phyloP scores from a whole-genome alignment of 208 protist genomes.

The Trypanosoma rangeli region DNA sequence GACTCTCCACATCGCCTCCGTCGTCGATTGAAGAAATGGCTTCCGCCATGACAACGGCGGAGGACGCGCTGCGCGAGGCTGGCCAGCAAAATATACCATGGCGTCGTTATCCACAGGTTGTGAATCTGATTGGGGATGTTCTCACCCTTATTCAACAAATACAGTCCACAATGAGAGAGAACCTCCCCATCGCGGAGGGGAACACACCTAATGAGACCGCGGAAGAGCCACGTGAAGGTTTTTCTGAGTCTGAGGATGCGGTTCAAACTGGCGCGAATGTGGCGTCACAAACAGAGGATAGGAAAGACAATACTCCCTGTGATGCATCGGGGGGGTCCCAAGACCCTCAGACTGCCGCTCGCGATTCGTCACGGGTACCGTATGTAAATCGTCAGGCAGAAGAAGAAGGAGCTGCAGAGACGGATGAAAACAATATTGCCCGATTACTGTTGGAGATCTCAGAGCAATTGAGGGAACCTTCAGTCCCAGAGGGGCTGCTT shows the following conservation, averaged over 20 bases:
- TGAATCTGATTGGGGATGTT: slow-evolving; percentile 23
- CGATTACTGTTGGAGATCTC: slow-evolving; percentile 54
- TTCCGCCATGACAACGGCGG: slow-evolving; percentile 33
- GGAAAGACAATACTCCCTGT: slow-evolving; percentile 31
- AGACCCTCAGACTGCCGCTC: slow-evolving; percentile 44
- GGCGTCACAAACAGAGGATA: slow-evolving; percentile 30
- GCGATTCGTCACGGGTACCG: slow-evolving; percentile 24
- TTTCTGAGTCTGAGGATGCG: slow-evolving; percentile 32
- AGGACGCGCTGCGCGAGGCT: slow-evolving; percentile 32
- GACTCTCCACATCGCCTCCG: neutral
- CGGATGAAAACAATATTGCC: slow-evolving; percentile 21
- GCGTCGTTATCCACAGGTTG: slow-evolving; percentile 25
- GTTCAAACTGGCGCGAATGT: slow-evolving; percentile 47
- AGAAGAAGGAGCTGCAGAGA: slow-evolving; percentile 1
- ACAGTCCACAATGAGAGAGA: slow-evolving; percentile 13
- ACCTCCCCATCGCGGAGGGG: slow-evolving; percentile 1
- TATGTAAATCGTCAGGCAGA: slow-evolving; percentile 17
- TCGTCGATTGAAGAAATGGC: slow-evolving; percentile 28
- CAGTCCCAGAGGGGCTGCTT: slow-evolving; percentile 44
- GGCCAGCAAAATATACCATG: slow-evolving; percentile 35
- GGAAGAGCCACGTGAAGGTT: slow-evolving; percentile 15
- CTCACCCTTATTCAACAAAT: slow-evolving; percentile 29
- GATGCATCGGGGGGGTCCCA: slow-evolving; percentile 42
- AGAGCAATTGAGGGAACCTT: slow-evolving; percentile 43
- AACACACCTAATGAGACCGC: slow-evolving; percentile 5